Evolutionary conservation across 2,329 filamentous ascomycete species (phyloP).

Genomic region (Chalaropsis thielavioides): DNA sequence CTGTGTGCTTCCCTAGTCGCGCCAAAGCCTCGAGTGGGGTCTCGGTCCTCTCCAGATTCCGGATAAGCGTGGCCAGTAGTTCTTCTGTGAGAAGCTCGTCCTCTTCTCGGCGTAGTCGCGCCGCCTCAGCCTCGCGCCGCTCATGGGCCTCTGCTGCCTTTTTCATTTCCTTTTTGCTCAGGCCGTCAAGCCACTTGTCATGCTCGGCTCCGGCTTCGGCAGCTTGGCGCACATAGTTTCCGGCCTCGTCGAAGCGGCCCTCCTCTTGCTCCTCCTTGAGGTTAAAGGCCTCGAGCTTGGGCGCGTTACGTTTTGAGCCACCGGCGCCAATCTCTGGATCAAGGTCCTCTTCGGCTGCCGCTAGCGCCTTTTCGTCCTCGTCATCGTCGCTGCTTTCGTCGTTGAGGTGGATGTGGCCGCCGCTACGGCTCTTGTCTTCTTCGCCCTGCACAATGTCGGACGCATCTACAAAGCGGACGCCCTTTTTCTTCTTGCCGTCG

Average conservation of each 20-base stretch:
- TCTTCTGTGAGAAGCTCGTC: conserved; percentile 62
- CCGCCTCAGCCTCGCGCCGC: conserved; percentile 63
- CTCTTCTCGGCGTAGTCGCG: conserved; percentile 55
- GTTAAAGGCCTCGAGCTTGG: conserved; percentile 92
- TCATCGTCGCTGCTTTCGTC: conserved; percentile 44
- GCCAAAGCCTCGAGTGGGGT: conserved; percentile 79
- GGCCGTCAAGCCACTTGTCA: conserved; percentile 81
- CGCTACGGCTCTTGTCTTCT: conserved; percentile 55
- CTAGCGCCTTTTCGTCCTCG: conserved; percentile 54
- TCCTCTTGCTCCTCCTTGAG: conserved; percentile 83
- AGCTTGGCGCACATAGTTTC: conserved; percentile 85
- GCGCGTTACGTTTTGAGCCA: conserved; percentile 81
- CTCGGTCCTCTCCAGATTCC: conserved; percentile 61
- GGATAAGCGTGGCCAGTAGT: conserved; percentile 58
- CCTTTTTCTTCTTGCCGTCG: conserved; percentile 45
- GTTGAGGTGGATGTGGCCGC: conserved; percentile 53
- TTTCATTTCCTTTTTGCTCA: conserved; percentile 88
- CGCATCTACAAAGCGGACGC: conserved; percentile 45
- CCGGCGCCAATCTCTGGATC: conserved; percentile 86
- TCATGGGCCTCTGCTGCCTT: conserved; percentile 77
- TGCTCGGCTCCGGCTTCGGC: conserved; percentile 78
- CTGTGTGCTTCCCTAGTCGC: conserved; percentile 55
- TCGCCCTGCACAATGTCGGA: conserved; percentile 59
- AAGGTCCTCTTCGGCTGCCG: conserved; percentile 58
- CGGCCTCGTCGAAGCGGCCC: conserved; percentile 76